These are phyloP conservation scores for Plasmodium inui DNA, from an alignment of 169 alveolate genomes.

Conservation along the genomic window DNA sequence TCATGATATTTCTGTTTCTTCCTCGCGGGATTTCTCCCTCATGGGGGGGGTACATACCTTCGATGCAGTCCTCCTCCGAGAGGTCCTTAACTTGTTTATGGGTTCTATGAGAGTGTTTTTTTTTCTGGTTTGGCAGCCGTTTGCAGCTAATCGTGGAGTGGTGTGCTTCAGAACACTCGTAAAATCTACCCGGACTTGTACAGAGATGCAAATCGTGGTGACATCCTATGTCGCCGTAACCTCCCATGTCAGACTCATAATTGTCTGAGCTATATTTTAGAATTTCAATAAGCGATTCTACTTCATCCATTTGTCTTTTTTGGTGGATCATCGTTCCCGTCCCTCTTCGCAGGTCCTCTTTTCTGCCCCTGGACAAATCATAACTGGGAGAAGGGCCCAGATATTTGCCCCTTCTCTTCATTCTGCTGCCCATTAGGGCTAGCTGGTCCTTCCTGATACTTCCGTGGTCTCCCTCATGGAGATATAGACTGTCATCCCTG, in stretches of 20 bases:
- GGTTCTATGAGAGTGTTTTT: background rate
- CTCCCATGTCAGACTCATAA: background rate
- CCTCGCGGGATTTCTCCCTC: background rate
- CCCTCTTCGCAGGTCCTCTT: background rate
- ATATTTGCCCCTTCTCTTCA: background rate
- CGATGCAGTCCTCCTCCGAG: background rate
- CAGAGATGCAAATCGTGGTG: background rate
- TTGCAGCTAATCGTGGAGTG: background rate
- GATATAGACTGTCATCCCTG: background rate
- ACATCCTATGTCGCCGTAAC: background rate
- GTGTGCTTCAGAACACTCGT: background rate
- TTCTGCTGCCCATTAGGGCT: background rate
- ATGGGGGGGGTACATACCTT: background rate
- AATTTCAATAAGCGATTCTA: slow-evolving; percentile 38
- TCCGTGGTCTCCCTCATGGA: background rate
- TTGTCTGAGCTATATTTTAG: slow-evolving; percentile 24
- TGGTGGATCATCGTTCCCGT: background rate
- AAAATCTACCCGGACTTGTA: background rate
- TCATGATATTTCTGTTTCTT: background rate
- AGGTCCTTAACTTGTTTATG: background rate
- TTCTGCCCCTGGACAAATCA: background rate
- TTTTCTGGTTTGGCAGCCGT: background rate
- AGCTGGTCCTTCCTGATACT: background rate
- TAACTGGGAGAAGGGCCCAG: background rate
- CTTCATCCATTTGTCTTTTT: slow-evolving; percentile 9